A percentile compares a stretch with the other conserved stretches of the same genome.
Conservation (phyloP, 495 filamentous ascomycete species). For the Sabuloglossum arenarium region DNA sequence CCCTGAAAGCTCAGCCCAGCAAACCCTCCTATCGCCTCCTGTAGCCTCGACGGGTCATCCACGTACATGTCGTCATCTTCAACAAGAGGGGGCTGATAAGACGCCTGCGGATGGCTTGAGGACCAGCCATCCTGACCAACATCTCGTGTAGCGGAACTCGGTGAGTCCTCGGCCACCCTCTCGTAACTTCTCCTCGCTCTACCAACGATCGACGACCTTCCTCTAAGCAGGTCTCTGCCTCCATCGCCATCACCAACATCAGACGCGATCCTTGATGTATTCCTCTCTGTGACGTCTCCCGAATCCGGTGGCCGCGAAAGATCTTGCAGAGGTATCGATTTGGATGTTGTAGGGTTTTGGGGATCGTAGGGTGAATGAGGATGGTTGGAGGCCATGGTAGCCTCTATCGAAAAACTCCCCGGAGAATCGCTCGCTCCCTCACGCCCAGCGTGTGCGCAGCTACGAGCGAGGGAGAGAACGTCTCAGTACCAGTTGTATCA, state of each 20-base stretch:
- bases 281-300: slow-evolving; percentile 1
- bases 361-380: slow-evolving; percentile 9
- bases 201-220: slow-evolving; percentile 8
- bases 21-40: slow-evolving; percentile 17
- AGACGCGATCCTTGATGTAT: slow-evolving; percentile 5
- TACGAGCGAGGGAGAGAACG: not conserved
- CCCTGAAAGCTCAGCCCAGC: slow-evolving; percentile 19
- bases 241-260: slow-evolving; percentile 8
- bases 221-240: slow-evolving; percentile 14
- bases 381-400: not conserved
- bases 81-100: slow-evolving; percentile 11
- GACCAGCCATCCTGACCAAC: slow-evolving; percentile 1
- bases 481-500: not conserved
- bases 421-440: not conserved
- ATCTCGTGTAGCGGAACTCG: slow-evolving; percentile 14
- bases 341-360: slow-evolving; percentile 14
- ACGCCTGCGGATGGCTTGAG: slow-evolving; percentile 7
- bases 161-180: slow-evolving; percentile 18
- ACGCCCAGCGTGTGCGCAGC: not conserved
- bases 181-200: slow-evolving; percentile 12
- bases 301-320: slow-evolving; percentile 19
- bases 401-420: slow-evolving; percentile 5
- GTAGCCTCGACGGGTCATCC: slow-evolving; percentile 18
- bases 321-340: slow-evolving; percentile 23
- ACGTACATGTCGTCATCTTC: slow-evolving; percentile 16